These are phyloP conservation scores for Lablab purpureus DNA, from an alignment of 306 rosid species.

Conservation along the genomic window DNA sequence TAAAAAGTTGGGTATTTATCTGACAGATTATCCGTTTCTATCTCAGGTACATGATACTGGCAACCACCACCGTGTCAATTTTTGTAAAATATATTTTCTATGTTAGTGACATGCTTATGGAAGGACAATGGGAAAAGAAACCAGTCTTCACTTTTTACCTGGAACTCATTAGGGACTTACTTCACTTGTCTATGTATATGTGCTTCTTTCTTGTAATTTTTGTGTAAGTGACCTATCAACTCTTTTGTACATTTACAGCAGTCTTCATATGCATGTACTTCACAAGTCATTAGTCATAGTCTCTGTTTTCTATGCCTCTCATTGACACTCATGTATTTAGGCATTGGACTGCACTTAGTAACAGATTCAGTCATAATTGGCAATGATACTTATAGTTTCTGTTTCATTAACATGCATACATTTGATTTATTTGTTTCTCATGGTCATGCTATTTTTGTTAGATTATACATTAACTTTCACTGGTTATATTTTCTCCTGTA, in stretches of 20 bases:
- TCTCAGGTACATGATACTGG: constrained; percentile 98
- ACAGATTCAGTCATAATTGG: constrained; percentile 29
- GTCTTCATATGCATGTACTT: constrained; percentile 13
- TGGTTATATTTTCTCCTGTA: constrained; percentile 22
- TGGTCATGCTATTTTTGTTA: constrained; percentile 28
- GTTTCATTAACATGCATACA: constrained; percentile 15
- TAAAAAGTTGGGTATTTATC: not conserved
- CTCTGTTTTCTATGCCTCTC: not conserved
- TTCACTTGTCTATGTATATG: constrained; percentile 92
- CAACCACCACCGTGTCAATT: constrained; percentile 89
- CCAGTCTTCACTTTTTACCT: constrained; percentile 95
- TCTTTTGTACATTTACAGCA: constrained; percentile 32
- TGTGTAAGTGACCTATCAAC: constrained; percentile 70
- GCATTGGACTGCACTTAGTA: constrained; percentile 19
- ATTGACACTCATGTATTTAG: not conserved
- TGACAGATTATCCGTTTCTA: constrained; percentile 40
- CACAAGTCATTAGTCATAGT: constrained; percentile 19
- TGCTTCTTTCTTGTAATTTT: constrained; percentile 96
- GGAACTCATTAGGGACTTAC: constrained; percentile 96
- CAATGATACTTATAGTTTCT: not conserved
- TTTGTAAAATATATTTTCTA: constrained; percentile 93
- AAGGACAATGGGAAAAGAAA: constrained; percentile 98
- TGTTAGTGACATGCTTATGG: constrained; percentile 94
- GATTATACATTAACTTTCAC: constrained; percentile 25
- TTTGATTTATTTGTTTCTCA: constrained; percentile 14